phyloP scores from a whole-genome alignment of 2,329 filamentous ascomycete genomes.

The Neurospora sp. region DNA sequence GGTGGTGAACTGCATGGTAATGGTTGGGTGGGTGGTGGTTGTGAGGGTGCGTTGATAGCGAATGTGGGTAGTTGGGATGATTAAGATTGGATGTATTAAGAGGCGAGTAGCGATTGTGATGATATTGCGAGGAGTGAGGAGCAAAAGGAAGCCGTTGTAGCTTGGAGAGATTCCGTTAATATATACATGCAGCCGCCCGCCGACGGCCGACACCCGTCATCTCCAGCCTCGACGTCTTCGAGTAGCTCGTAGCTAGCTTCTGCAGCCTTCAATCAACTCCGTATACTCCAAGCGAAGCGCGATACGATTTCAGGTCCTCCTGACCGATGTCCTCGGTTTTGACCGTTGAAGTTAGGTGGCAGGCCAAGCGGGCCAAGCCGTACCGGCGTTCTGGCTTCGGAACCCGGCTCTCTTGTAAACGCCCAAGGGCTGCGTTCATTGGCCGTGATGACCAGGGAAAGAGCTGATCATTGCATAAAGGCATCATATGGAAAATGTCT shows the following conservation, averaged over 20 bases:
- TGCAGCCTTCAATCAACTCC: background rate
- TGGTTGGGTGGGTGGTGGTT: slow-evolving; percentile 6
- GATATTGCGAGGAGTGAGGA: background rate
- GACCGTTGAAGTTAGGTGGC: background rate
- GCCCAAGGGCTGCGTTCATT: background rate
- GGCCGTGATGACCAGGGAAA: background rate
- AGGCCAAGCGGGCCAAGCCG: background rate
- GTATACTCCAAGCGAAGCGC: background rate
- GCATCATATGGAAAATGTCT: background rate
- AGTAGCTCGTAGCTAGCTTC: background rate
- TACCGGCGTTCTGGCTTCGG: background rate
- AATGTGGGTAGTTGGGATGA: background rate
- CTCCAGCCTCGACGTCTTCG: background rate
- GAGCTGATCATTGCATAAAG: background rate
- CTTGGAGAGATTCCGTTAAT: background rate
- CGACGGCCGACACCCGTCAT: background rate
- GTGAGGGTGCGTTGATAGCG: background rate
- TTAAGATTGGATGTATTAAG: background rate
- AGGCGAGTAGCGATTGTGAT: background rate
- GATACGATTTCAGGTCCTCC: background rate
- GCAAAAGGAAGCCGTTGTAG: background rate
- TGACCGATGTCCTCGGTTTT: background rate
- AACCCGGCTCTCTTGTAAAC: background rate
- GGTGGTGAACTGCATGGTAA: slow-evolving; percentile 36
- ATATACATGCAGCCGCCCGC: background rate